phyloP scores from a whole-genome alignment of 2,329 filamentous ascomycete genomes.

The Colletotrichum sp. region DNA sequence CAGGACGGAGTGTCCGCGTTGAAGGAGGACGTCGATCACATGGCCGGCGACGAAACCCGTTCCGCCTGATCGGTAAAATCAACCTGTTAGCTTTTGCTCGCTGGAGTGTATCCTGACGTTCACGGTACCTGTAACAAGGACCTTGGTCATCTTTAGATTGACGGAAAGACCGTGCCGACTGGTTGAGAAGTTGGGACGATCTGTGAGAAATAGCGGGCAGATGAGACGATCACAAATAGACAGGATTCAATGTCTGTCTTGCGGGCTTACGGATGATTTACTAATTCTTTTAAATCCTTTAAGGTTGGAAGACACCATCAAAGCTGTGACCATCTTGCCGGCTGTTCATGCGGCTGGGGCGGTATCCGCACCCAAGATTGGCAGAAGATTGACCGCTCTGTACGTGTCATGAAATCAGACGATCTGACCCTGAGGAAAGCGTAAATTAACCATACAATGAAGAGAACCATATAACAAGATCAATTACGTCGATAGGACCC shows the following conservation, averaged over 20 bases:
- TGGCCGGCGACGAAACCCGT: constrained; percentile 10
- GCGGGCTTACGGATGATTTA: background rate
- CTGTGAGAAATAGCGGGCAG: background rate
- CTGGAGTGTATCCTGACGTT: background rate
- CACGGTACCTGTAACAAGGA: background rate
- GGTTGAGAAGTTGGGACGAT: background rate
- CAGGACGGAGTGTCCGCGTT: background rate
- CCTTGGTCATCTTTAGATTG: background rate
- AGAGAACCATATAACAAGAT: background rate
- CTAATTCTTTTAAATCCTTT: background rate
- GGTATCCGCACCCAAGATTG: background rate
- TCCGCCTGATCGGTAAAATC: background rate
- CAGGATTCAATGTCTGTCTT: background rate
- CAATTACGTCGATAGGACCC: background rate
- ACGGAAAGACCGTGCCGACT: background rate
- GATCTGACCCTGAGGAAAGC: background rate
- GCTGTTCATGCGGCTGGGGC: background rate
- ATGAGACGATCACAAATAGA: background rate
- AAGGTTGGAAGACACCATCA: background rate
- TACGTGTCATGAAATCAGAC: background rate
- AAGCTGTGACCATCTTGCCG: background rate
- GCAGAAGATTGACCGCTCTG: background rate
- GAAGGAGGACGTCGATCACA: background rate
- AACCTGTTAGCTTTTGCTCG: background rate
- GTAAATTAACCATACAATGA: background rate